Evolutionary conservation across 164 flowering plant species (phyloP), one percentile per base, ranked within the genome.

Genomic region (Pachysandra terminalis): DNA sequence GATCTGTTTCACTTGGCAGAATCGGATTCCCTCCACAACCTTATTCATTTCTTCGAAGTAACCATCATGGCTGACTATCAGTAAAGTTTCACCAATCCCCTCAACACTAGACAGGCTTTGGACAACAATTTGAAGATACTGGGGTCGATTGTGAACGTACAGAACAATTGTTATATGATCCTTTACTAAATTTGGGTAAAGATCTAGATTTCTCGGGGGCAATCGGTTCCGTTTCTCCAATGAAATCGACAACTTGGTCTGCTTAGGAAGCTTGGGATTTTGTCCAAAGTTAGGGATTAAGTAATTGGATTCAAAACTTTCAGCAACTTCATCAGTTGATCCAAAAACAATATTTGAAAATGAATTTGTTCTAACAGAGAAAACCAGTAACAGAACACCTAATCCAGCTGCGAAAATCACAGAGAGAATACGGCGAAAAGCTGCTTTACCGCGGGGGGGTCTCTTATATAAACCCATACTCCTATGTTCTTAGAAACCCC

Each of bases 1-100:
- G 10, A 88, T 88, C 77, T 88, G 88, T 59, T 88, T 88, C 76
- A 88, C 90, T 74, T 81, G 88, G 68, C 93, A 88, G 70, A 88
- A 88, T 68, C 70, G 78, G 61, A 86, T 85, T 40, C 82, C 74
- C 41, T 83, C 75, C 0, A 88, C 81, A 53, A 88, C 81, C 72
- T 78, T 80, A 62, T 86, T 80, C 90, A 88, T 88, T 67, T 83
- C 82, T 19, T 84, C 83, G 63, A 86, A 86, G 74, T 74, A 83
- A 17, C 90, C 93, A 73, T 88, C 93, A 74, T 88, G 90, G 63
- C 90, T 88, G 57, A 86, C 85, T 12, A 88, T 72, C 19, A 88
- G 72, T 19, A 88, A 58, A 55, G 93, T 86, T 67, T 86, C 93
- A 72, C 70, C 68, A 15, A 88, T 88, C 17, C 93, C 93, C 35